Percentiles rank a stretch among this genome's conserved stretches.
Conservation (phyloP, 495 filamentous ascomycete species). For the Baudoinia panamericana region DNA sequence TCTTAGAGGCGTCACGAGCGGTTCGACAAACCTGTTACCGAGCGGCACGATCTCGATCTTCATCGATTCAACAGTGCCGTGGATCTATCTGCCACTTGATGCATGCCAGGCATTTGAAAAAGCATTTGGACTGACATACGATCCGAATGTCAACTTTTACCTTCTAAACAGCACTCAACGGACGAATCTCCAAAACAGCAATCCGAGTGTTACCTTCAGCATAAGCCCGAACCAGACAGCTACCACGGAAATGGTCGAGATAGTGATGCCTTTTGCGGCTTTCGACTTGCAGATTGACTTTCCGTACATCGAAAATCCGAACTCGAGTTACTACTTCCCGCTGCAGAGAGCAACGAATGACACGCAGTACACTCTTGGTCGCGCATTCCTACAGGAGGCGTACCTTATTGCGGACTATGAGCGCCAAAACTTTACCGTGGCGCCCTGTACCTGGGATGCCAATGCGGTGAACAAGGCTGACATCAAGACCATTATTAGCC, state of each 20-base stretch:
- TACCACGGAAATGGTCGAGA: constrained; percentile 39
- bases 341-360: constrained; percentile 39
- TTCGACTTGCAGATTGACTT: constrained; percentile 48
- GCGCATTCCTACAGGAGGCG: constrained; percentile 56
- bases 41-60: constrained; percentile 30
- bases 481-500: constrained; percentile 37
- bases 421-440: constrained; percentile 43
- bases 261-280: constrained; percentile 49
- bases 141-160: constrained; percentile 38
- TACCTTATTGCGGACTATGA: constrained; percentile 59
- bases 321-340: constrained; percentile 46
- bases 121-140: constrained; percentile 46
- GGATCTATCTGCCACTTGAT: constrained; percentile 49
- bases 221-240: constrained; percentile 37
- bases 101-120: constrained; percentile 51
- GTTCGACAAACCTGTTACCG: constrained; percentile 14
- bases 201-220: constrained; percentile 42
- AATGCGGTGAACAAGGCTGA: constrained; percentile 26
- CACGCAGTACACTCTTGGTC: constrained; percentile 52
- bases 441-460: constrained; percentile 36
- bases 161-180: constrained; percentile 25
- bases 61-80: constrained; percentile 56
- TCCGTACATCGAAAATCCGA: constrained; percentile 39
- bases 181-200: constrained; percentile 15
- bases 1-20: constrained; percentile 40